A percentile compares a stretch with the other conserved stretches of the same genome.
These are phyloP conservation scores for Sclerotinia sclerotiorum DNA, from an alignment of 2,329 filamentous ascomycete genomes.

Conservation along the genomic window DNA sequence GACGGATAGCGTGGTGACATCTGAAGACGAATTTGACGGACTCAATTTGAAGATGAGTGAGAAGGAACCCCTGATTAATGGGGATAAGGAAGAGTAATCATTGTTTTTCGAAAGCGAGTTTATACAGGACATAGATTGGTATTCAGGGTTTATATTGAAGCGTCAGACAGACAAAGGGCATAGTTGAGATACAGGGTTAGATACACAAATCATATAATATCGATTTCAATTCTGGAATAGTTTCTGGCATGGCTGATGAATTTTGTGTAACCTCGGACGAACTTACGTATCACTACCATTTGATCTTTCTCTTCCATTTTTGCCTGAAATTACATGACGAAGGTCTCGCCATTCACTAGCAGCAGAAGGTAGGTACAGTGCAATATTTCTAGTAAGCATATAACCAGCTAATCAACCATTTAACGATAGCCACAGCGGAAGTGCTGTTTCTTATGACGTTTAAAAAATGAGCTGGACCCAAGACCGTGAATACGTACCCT, in stretches of 20 bases:
- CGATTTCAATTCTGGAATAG: background rate
- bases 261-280: background rate
- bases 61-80: background rate
- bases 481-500: no score
- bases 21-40: slow-evolving; percentile 31
- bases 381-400: background rate
- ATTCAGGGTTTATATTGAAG: background rate
- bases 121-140: background rate
- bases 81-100: slow-evolving; percentile 1
- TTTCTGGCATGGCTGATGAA: background rate
- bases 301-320: background rate
- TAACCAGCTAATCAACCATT: background rate
- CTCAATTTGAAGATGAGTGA: slow-evolving; percentile 9
- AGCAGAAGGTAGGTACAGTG: background rate
- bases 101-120: background rate
- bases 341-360: background rate
- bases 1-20: slow-evolving; percentile 34
- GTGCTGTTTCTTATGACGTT: background rate
- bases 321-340: background rate
- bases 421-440: background rate
- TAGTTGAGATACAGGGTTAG: background rate
- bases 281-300: background rate
- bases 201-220: background rate
- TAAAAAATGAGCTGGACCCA: background rate
- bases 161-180: background rate